A percentile compares a stretch with the other conserved stretches of the same genome.
Conservation (phyloP, 768 basidiomycete genomes). For the Amanita pallidorosea region DNA sequence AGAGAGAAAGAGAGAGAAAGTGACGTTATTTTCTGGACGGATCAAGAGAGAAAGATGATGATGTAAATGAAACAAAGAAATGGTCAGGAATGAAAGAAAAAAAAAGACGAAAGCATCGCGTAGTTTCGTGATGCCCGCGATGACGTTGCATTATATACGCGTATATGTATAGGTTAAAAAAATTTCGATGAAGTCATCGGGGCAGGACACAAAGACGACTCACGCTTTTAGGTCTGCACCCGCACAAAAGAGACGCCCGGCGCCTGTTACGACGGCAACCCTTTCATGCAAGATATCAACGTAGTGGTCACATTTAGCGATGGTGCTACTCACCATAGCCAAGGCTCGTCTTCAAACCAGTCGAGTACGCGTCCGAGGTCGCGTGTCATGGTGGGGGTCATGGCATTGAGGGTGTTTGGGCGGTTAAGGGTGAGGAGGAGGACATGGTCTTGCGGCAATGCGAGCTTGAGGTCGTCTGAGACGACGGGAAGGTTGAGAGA, state of each 20-base stretch:
- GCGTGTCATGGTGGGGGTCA: constrained; percentile 45
- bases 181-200: background rate
- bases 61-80: background rate
- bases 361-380: constrained; percentile 44
- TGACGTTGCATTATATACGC: background rate
- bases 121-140: background rate
- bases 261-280: constrained; percentile 67
- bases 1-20: background rate
- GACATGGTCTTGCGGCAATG: constrained; percentile 28
- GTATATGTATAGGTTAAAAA: no score
- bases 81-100: background rate
- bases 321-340: constrained; percentile 44
- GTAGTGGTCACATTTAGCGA: constrained; percentile 15
- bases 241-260: constrained; percentile 66
- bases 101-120: background rate
- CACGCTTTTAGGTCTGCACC: constrained; percentile 73
- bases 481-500: constrained; percentile 13
- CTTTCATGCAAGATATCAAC: no score
- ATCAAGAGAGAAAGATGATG: background rate
- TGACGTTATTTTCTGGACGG: background rate
- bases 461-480: constrained; percentile 25
- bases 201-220: constrained; percentile 14
- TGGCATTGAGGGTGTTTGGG: constrained; percentile 62
- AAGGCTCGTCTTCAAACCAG: constrained; percentile 68
- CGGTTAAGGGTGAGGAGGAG: constrained; percentile 44